phyloP scores from a whole-genome alignment of 2,329 filamentous ascomycete genomes.

The Diaporthe sp. region DNA sequence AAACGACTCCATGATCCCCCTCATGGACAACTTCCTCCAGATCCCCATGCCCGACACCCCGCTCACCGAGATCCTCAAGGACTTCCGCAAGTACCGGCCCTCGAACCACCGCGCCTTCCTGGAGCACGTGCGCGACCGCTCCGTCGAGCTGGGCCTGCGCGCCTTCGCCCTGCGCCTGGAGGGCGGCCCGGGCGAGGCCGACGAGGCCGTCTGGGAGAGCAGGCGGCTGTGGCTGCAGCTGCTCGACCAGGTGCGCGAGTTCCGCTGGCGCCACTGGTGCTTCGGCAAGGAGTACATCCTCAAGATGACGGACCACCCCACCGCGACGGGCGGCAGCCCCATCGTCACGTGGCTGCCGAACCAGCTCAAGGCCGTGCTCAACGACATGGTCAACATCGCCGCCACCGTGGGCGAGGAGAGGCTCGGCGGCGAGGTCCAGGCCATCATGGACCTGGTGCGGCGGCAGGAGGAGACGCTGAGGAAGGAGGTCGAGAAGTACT shows the following conservation, averaged over 20 bases:
- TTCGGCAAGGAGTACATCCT: slow-evolving; percentile 89
- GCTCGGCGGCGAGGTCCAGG: slow-evolving; percentile 62
- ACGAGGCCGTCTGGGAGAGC: slow-evolving; percentile 66
- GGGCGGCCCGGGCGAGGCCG: slow-evolving; percentile 43
- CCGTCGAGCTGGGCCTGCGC: slow-evolving; percentile 66
- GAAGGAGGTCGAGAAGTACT: slow-evolving; percentile 84
- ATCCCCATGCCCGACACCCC: slow-evolving; percentile 91
- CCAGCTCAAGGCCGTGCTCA: slow-evolving; percentile 81
- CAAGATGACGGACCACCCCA: slow-evolving; percentile 81
- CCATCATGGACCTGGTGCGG: slow-evolving; percentile 77
- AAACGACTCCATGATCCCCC: slow-evolving; percentile 94
- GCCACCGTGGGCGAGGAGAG: slow-evolving; percentile 60
- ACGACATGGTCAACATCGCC: slow-evolving; percentile 74
- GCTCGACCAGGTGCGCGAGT: slow-evolving; percentile 83
- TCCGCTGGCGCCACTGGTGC: slow-evolving; percentile 88
- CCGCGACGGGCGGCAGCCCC: slow-evolving; percentile 84
- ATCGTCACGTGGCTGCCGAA: slow-evolving; percentile 90
- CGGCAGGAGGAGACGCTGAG: slow-evolving; percentile 75
- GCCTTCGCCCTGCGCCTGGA: slow-evolving; percentile 66
- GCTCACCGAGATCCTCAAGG: slow-evolving; percentile 86
- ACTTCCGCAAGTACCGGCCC: slow-evolving; percentile 91
- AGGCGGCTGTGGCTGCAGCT: slow-evolving; percentile 74
- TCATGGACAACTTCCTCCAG: slow-evolving; percentile 89
- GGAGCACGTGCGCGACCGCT: slow-evolving; percentile 72
- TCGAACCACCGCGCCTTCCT: slow-evolving; percentile 91